Evolutionary conservation across 1,139 yeast genomes (phyloP), one percentile per base, ranked within the genome.

Genomic region (Lodderomyces beijingensis): DNA sequence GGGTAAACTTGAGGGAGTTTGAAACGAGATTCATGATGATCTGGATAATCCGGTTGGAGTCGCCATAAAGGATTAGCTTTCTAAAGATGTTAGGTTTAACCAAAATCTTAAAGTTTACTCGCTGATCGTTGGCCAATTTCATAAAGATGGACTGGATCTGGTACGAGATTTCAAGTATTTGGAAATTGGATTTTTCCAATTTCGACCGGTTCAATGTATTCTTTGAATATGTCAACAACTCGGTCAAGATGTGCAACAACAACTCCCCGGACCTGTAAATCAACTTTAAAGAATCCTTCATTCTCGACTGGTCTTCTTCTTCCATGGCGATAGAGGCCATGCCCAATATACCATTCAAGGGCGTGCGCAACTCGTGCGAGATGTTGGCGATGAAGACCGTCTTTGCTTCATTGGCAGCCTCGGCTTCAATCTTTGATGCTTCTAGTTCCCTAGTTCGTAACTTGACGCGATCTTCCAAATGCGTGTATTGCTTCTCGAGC

Each of bases 321-420:
- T 85, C 91, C 79, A 87, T 76, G 1, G 96, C 91, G 35, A 89
- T 86, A 1, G 95, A 84, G 0, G 96, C 85, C 95, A 91, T 86
- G 36, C 98, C 98, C 37, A 91, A 63, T 28, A 91, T 91, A 53
- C 97, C 98, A 57, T 91, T 91, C 46, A 91, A 65, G 1, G 98
- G 98, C 0, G 98, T 91, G 44, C 96, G 72, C 50, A 91, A 70
- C 59, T 91, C 98, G 54, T 91, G 97, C 0, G 96, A 88, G 22
- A 91, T 88, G 53, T 89, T 91, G 16, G 97, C 97, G 54, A 91
- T 88, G 55, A 91, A 91, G 11, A 87, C 86, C 0, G 96, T 85
- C 50, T 89, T 89, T 6, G 96, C 95, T 49, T 87, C 96, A 57
- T 87, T 89, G 3, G 98, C 97, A 23, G 82, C 75, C 57, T 89